Conservation (phyloP, 2,329 filamentous ascomycete genomes). For the Claviceps capensis region DNA sequence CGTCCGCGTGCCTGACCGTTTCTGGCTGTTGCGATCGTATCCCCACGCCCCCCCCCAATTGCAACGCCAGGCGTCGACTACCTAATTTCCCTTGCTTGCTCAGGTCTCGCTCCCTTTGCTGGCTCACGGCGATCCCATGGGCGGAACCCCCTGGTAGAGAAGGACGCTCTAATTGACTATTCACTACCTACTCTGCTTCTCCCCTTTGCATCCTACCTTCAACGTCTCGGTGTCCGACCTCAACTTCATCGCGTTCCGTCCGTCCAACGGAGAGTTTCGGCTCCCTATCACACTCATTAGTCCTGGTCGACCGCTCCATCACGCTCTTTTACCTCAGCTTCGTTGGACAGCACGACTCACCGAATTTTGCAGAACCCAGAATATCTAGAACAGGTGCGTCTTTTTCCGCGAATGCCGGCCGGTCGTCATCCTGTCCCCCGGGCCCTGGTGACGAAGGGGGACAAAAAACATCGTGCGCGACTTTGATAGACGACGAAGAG, state of each 20-base stretch:
- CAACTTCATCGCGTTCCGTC: constrained; percentile 17
- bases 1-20: neutral
- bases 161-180: neutral
- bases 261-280: constrained; percentile 38
- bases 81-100: constrained; percentile 4
- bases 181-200: constrained; percentile 7
- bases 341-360: constrained; percentile 10
- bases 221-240: constrained; percentile 14
- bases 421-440: too few relatives aligned
- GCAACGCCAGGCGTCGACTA: constrained; percentile 1
- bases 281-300: constrained; percentile 44
- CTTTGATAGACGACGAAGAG: neutral
- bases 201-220: constrained; percentile 7
- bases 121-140: neutral
- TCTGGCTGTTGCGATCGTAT: neutral
- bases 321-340: constrained; percentile 18
- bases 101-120: neutral
- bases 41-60: neutral
- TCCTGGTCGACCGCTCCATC: constrained; percentile 12
- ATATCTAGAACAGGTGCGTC: neutral
- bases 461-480: neutral
- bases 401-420: neutral
- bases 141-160: neutral
- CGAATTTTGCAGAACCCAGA: neutral
- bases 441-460: neutral